Base-by-base conservation (phyloP, 768 basidiomycete genomes). In the Mrakia hoshinonis region DNA sequence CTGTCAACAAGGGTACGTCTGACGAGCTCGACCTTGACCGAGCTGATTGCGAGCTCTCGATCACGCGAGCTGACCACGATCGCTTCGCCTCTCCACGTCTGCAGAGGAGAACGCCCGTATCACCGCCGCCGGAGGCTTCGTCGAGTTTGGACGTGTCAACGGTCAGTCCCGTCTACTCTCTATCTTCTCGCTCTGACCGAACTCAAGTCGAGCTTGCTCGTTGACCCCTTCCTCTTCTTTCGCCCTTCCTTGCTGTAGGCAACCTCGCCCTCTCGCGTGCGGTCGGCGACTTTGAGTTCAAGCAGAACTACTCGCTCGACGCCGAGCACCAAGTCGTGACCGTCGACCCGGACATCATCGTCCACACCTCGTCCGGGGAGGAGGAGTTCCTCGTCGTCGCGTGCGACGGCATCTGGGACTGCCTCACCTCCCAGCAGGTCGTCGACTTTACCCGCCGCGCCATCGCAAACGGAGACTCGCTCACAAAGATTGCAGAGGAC, bases 401-500 rank as follows among this genome's bases (percentile, higher is more conserved):
- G 36, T 99, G 96, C 79, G 96, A 99, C 79, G 96, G 95, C 73
- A 99, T 98, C 77, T 99, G 96, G 96, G 96, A 99, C 79, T 98
- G 96, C 78, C 80, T 99, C 48, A 85, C 85, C 4, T 95, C 92
- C 10, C 96, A 99, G 75, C 90, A 96, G 78, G 91, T 89, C 54
- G 83, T 97, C 73, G 90, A 98, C 81, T 88, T 91, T 74, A 84
- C 94, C 49, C 87, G 96, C 58, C 86, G 88, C 55, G 85, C 88
- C 73, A 83, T 97, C 47, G 87, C 91, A 15, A 84, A 91, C 76
- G 88, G 89, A 49, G 89, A 87, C 76, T 83, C 87, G 66, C 85
- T 98, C 10, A 75, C 81, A n/a, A 88, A 93, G 78, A 91, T 98
- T 72, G 86, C 89, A 76, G 92, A 95, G 79, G 84, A 86, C 76